Conservation (phyloP, 73 alveolate species). For the Blepharisma stoltei region DNA sequence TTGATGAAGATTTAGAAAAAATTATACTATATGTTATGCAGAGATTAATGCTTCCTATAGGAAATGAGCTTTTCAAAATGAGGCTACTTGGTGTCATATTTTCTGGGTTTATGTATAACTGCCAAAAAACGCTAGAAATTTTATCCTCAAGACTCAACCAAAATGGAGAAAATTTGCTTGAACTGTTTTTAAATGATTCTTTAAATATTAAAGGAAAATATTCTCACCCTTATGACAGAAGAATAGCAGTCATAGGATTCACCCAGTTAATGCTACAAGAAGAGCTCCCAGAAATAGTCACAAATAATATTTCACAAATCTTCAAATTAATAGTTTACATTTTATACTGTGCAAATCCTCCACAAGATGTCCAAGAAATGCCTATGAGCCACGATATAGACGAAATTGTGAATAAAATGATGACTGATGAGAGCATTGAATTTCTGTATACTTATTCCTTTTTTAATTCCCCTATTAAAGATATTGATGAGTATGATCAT, state of each 20-base stretch:
- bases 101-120: neutral
- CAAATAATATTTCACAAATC: neutral
- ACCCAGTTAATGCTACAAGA: neutral
- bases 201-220: neutral
- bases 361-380: too few species aligned
- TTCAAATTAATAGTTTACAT: neutral
- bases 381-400: too few species aligned
- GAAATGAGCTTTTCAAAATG: neutral
- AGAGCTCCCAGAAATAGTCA: neutral
- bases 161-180: neutral
- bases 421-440: neutral
- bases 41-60: neutral
- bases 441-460: neutral
- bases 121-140: neutral
- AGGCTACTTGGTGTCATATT: neutral
- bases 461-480: neutral
- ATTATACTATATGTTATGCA: neutral
- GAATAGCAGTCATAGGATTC: neutral
- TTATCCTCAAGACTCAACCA: neutral
- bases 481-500: constrained; percentile 21
- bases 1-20: neutral
- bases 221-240: constrained; percentile 4
- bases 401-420: too few species aligned
- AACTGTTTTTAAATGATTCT: neutral
- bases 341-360: too few species aligned